Percentiles rank a stretch among this genome's conserved stretches.
These are phyloP conservation scores for Betula pendula DNA, from an alignment of 306 rosid species.

Conservation along the genomic window DNA sequence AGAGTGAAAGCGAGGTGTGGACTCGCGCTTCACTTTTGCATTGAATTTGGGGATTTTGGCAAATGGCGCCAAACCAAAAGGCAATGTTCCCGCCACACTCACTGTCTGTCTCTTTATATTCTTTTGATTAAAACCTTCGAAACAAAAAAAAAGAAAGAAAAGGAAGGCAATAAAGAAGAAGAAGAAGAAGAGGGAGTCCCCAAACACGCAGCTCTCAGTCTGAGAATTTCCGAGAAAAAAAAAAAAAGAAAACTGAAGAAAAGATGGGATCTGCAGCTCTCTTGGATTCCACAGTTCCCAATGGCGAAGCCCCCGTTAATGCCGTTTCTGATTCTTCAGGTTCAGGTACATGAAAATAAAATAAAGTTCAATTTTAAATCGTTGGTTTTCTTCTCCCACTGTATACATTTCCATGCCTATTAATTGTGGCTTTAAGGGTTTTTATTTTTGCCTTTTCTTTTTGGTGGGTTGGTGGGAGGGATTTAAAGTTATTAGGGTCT, in stretches of 20 bases:
- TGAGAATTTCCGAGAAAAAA: background rate
- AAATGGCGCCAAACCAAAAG: background rate
- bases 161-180: background rate
- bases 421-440: background rate
- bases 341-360: constrained; percentile 22
- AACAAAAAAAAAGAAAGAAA: background rate
- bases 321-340: constrained; percentile 4
- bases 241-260: background rate
- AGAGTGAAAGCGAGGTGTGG: too few species aligned
- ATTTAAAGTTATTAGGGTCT: background rate
- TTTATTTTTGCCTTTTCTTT: background rate
- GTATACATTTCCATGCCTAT: background rate
- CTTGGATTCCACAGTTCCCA: constrained; percentile 21
- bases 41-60: background rate
- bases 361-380: background rate
- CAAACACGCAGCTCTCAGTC: background rate
- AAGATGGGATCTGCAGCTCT: constrained; percentile 24
- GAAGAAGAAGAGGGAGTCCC: background rate
- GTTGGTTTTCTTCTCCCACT: background rate
- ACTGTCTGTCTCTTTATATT: background rate
- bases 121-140: background rate
- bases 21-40: too few species aligned
- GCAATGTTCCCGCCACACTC: constrained; percentile 1
- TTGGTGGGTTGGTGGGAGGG: background rate
- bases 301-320: background rate